Conservation (phyloP, 2,329 filamentous ascomycete species). For the Didymella pinodella region DNA sequence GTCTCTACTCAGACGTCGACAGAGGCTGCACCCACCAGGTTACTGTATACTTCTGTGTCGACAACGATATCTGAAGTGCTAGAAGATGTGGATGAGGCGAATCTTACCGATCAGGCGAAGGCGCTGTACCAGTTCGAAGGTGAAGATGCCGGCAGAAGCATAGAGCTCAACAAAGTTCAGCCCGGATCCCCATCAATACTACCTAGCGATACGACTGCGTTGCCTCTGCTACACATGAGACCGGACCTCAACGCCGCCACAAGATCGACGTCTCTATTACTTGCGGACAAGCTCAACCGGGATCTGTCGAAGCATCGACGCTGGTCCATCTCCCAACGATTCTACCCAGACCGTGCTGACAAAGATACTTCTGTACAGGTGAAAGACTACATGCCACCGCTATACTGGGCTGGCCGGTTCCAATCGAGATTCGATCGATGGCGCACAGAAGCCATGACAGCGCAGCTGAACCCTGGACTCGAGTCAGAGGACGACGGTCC, state of each 20-base stretch:
- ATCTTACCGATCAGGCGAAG: neutral
- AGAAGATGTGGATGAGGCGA: neutral
- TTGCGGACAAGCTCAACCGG: neutral
- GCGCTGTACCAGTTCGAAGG: neutral
- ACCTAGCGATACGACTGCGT: neutral
- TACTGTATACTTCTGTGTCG: neutral
- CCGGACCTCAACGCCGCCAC: neutral
- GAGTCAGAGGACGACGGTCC: conserved; percentile 19
- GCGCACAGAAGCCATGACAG: conserved; percentile 44
- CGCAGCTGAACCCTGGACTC: conserved; percentile 26
- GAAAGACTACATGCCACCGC: conserved; percentile 43
- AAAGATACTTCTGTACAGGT: conserved; percentile 33
- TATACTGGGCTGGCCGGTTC: conserved; percentile 49
- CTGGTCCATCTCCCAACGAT: conserved; percentile 19
- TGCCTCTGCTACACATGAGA: neutral
- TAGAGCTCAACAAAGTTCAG: neutral
- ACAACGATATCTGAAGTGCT: neutral
- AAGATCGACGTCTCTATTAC: neutral
- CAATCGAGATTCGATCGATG: conserved; percentile 46
- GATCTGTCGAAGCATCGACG: conserved; percentile 7
- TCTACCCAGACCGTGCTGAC: conserved; percentile 32
- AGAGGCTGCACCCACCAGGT: conserved; percentile 7
- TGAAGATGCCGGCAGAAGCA: neutral
- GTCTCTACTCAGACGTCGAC: neutral
- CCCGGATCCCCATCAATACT: neutral